Base-by-base conservation (phyloP, 2,329 filamentous ascomycete species). In the Aspergillus flavus region DNA sequence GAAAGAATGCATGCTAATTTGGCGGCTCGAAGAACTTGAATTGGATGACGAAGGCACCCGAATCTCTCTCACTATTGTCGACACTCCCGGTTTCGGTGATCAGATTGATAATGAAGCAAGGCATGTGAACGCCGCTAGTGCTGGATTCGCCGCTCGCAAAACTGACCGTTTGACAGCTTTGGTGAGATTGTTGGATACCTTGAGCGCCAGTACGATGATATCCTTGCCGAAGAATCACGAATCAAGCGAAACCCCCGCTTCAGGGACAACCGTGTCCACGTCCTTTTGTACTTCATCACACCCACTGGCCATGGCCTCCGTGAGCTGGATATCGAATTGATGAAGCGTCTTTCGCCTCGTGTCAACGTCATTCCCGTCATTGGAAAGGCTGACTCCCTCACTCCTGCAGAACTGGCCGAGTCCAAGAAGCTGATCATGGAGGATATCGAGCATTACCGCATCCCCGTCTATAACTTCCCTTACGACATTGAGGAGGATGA, bases 211-310 rank as follows among this genome's bases (percentile, higher is more conserved):
- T 98, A 98, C 82, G 95, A 99, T 82, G 94, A 98, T 80, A 98
- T 99, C 86, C 88, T 99, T 73, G 94, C 95, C 67, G 94, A 98
- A 84, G 95, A 99, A 85, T 98, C 95, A 75, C 93, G 95, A 85
- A 99, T 99, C 87, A 99, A 99, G 92, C 95, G 95, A 93, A 99
- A 99, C 85, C 95, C 95, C 73, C 90, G 95, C 76, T 99, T 99
- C 91, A 91, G 95, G 78, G 95, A 99, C 84, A 98, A 99, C 85
- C 92, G 95, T 84, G 93, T 99, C 56, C 95, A 99, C 78, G 95
- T 94, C 71, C 89, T 99, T 79, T 90, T 99, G 75, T 99, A 99
- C 87, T 99, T 99, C 81, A 98, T 99, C 85, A 96, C 95, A 69
- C 95, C 95, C 55, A 99, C 95, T 66, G 95, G 95, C 75, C 93